phyloP scores from a whole-genome alignment of 2,329 filamentous ascomycete species.

The Calonectria henricotiae region DNA sequence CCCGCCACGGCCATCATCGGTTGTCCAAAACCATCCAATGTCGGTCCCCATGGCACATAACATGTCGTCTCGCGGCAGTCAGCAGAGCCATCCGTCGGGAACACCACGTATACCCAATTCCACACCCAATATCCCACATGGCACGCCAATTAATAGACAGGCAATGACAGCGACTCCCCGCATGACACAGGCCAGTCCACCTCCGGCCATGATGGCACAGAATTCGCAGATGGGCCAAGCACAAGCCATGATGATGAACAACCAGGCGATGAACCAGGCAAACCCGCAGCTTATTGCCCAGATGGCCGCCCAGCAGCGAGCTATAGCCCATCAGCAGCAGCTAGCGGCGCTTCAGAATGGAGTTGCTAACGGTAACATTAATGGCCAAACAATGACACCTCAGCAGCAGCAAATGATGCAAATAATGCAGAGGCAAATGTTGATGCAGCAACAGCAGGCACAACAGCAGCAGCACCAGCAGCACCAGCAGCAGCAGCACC shows the following conservation, averaged over 20 bases:
- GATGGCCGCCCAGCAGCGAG: constrained; percentile 67
- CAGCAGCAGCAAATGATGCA: constrained; percentile 61
- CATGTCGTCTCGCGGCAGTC: constrained; percentile 77
- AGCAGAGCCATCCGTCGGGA: constrained; percentile 77
- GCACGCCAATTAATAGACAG: constrained; percentile 72
- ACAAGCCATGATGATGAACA: constrained; percentile 68
- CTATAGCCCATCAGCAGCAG: constrained; percentile 65
- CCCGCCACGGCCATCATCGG: constrained; percentile 77
- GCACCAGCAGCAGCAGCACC: constrained; percentile 53
- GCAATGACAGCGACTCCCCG: constrained; percentile 73
- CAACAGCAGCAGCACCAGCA: constrained; percentile 57
- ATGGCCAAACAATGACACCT: constrained; percentile 57
- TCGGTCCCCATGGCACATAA: constrained; percentile 73
- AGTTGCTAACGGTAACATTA: constrained; percentile 58
- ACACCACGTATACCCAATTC: constrained; percentile 75
- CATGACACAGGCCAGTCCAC: constrained; percentile 76
- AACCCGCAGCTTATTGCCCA: constrained; percentile 63
- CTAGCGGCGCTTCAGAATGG: constrained; percentile 61
- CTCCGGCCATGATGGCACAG: constrained; percentile 73
- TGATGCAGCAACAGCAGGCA: constrained; percentile 62
- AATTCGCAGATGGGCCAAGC: constrained; percentile 69
- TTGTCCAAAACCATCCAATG: constrained; percentile 74
- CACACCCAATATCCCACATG: constrained; percentile 75
- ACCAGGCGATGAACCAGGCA: constrained; percentile 61
- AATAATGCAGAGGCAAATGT: constrained; percentile 59